These are phyloP conservation scores for Colletotrichum lentis DNA, from an alignment of 2,329 filamentous ascomycete genomes.

Conservation along the genomic window DNA sequence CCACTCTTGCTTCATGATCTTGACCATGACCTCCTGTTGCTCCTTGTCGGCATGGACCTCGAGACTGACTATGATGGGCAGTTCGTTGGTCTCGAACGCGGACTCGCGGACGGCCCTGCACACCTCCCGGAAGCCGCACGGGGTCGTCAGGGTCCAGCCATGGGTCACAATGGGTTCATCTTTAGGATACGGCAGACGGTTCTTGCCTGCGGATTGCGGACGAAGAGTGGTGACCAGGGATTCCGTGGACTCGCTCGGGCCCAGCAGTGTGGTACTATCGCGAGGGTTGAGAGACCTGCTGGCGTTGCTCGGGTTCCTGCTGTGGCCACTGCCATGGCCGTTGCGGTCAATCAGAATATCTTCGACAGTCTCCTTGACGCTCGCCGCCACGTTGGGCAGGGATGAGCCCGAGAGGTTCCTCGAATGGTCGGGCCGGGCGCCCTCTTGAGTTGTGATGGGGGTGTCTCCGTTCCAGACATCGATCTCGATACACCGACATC, in stretches of 20 bases:
- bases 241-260: slow-evolving; percentile 49
- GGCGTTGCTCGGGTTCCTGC: slow-evolving; percentile 52
- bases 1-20: slow-evolving; percentile 94
- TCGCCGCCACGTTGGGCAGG: slow-evolving; percentile 55
- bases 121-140: slow-evolving; percentile 87
- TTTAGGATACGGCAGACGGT: slow-evolving; percentile 47
- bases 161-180: slow-evolving; percentile 84
- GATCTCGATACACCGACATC: slow-evolving; percentile 91
- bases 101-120: slow-evolving; percentile 80
- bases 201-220: slow-evolving; percentile 41
- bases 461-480: slow-evolving; percentile 87
- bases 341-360: slow-evolving; percentile 42
- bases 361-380: slow-evolving; percentile 49
- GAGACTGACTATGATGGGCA: slow-evolving; percentile 90
- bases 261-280: slow-evolving; percentile 41
- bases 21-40: slow-evolving; percentile 91
- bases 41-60: slow-evolving; percentile 85
- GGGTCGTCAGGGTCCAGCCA: slow-evolving; percentile 81
- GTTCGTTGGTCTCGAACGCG: slow-evolving; percentile 77
- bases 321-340: slow-evolving; percentile 43
- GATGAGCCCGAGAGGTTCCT: slow-evolving; percentile 58
- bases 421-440: slow-evolving; percentile 55
- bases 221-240: slow-evolving; percentile 31
- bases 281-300: slow-evolving; percentile 43
- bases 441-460: slow-evolving; percentile 45